Evolutionary conservation across 257 asterid genomes (phyloP), one percentile per base, ranked within the genome.

Genomic region (Fraxinus excelsior): DNA sequence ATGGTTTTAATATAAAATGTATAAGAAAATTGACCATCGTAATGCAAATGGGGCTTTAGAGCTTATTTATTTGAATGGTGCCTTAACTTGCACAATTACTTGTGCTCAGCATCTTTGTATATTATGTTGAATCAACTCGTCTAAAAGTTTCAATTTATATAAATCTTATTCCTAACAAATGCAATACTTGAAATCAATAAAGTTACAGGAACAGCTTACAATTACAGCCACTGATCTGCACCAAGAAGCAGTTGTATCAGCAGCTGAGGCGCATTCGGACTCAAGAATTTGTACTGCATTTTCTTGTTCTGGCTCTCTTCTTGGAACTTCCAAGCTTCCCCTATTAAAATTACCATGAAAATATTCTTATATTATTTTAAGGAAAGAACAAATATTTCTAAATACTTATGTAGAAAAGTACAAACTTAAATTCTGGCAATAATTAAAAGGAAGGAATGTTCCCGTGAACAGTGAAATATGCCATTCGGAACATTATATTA

Each of bases 181-280:
- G 3, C 14, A 10, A 40, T 40, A 2, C 46, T 14, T 49, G 6
- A 18, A 49, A 67, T 16, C 34, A 67, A 44, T 1, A 10, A 35
- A 18, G 1, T 10, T 19, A 35, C 13, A 14, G 18, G 3, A 12
- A 18, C 25, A 3, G 81, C 97, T 89, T 85, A 94, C 99, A 7
- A 91, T 76, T 40, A 90, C 86, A 82, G 94, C 99, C 67, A 89
- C 78, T 40, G 84, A 82, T 91, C 86, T 90, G 87, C 97, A 94
- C 74, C 87, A 90, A 62, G 91, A 80, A 71, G 81, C 91, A 76
- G 83, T 88, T 75, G 80, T 80, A 75, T 91, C 85, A 2, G 83
- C 89, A 3, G 78, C 87, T 35, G 82, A 81, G 34, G 83, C 81
- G 71, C 87, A 79, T 60, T 85, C 86, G 0, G 78, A 73, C 70